Conservation (phyloP, 768 basidiomycete species). For the Russula abietina region DNA sequence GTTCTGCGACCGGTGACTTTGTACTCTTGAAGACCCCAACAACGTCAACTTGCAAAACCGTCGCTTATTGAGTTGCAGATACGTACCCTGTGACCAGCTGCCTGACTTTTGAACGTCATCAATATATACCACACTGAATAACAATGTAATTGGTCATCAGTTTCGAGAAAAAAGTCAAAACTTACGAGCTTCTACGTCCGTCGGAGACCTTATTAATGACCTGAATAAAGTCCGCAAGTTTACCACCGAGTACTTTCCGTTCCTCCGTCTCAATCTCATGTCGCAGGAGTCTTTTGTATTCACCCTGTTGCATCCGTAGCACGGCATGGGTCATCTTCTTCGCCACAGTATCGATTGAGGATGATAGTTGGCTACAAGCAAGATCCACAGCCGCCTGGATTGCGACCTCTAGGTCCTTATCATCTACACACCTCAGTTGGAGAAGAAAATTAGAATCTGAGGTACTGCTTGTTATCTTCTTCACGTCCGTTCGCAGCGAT, state of each 20-base stretch:
- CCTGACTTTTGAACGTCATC: background rate
- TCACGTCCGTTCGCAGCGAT: slow-evolving; percentile 3
- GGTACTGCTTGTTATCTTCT: background rate
- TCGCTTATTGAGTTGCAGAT: background rate
- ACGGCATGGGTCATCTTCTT: background rate
- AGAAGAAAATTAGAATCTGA: slow-evolving; percentile 15
- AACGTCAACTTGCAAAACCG: background rate
- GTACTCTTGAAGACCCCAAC: background rate
- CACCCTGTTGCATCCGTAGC: slow-evolving; percentile 7
- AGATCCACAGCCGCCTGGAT: background rate
- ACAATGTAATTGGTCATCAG: background rate
- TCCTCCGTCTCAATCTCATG: background rate
- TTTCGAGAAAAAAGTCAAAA: background rate
- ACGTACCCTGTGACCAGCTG: background rate
- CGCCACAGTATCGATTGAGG: background rate
- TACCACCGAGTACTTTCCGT: background rate
- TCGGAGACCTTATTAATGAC: background rate
- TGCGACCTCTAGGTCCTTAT: background rate
- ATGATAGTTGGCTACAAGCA: slow-evolving; percentile 8
- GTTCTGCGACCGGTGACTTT: background rate
- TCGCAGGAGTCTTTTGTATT: background rate
- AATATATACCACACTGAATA: background rate
- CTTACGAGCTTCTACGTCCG: background rate
- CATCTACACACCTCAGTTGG: background rate
- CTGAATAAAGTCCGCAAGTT: background rate